These are phyloP conservation scores for Monilinia vaccinii-corymbosi DNA, from an alignment of 2,329 filamentous ascomycete species.

Conservation along the genomic window DNA sequence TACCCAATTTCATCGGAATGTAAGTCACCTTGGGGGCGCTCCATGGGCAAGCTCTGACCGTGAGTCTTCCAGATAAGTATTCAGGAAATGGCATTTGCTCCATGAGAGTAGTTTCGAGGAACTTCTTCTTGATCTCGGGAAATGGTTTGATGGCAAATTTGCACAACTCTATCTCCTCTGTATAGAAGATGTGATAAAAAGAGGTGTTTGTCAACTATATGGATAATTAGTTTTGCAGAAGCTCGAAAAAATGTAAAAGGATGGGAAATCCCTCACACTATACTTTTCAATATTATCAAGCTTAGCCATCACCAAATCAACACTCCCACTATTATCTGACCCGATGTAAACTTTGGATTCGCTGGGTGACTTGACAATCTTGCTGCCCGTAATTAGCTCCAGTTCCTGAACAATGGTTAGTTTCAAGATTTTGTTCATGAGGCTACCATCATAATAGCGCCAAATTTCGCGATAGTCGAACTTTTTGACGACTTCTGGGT, in stretches of 20 bases:
- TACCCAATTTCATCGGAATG: constrained; percentile 6
- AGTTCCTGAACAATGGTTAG: constrained; percentile 5
- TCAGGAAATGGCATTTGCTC: constrained; percentile 11
- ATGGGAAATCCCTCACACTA: constrained; percentile 13
- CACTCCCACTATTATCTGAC: constrained; percentile 6
- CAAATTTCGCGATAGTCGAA: not conserved
- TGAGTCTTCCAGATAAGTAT: constrained; percentile 13
- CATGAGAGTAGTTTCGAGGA: constrained; percentile 24
- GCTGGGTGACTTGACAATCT: constrained; percentile 16
- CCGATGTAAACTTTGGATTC: constrained; percentile 18
- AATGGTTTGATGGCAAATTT: constrained; percentile 15
- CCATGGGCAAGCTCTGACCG: constrained; percentile 18
- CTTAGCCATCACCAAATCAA: constrained; percentile 18
- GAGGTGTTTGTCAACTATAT: not conserved
- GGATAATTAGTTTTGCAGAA: not conserved
- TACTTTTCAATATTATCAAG: constrained; percentile 22
- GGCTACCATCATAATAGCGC: not conserved
- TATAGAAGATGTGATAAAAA: constrained; percentile 21
- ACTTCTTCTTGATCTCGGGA: constrained; percentile 17
- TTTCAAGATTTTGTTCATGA: not conserved
- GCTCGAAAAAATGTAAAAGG: not conserved
- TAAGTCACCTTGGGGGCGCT: constrained; percentile 1
- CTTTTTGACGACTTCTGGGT: not conserved
- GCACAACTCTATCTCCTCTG: constrained; percentile 17
- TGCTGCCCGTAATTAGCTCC: constrained; percentile 16